Percentiles rank a stretch among this genome's conserved stretches.
phyloP scores from a whole-genome alignment of 1,284 basidiomycete genomes.

The Cerioporus squamosus region DNA sequence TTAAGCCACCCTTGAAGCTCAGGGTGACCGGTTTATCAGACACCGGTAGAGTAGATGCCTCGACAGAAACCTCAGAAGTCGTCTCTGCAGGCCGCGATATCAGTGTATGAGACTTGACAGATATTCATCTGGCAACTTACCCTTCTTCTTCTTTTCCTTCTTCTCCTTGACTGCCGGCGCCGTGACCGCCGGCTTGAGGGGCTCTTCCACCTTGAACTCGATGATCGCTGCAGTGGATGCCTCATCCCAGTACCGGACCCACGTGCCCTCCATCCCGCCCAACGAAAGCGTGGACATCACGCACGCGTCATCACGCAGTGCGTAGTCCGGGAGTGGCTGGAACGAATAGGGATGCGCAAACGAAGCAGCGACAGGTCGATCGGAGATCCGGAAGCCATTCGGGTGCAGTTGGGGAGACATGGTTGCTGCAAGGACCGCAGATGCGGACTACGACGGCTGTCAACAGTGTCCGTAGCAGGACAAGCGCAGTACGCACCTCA shows the following conservation, averaged over 20 bases:
- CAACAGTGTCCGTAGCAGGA: conserved; percentile 6
- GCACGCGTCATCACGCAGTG: conserved; percentile 75
- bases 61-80: conserved; percentile 36
- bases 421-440: conserved; percentile 74
- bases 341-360: conserved; percentile 90
- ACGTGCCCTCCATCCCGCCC: conserved; percentile 71
- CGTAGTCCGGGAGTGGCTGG: conserved; percentile 73
- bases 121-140: conserved; percentile 28
- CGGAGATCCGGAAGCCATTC: conserved; percentile 85
- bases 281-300: conserved; percentile 64
- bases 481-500: conserved; percentile 54
- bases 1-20: conserved; percentile 60
- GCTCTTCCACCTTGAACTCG: conserved; percentile 80
- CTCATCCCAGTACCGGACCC: conserved; percentile 87
- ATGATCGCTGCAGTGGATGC: conserved; percentile 69
- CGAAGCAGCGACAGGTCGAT: conserved; percentile 84
- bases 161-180: conserved; percentile 52
- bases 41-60: conserved; percentile 68
- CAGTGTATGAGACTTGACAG: background rate
- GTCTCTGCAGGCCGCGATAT: conserved; percentile 5
- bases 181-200: conserved; percentile 41
- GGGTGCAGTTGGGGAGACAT: conserved; percentile 87
- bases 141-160: conserved; percentile 72
- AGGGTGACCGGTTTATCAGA: conserved; percentile 80
- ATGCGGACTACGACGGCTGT: conserved; percentile 56